These are phyloP conservation scores for Cladochytrium replicatum DNA, from an alignment of 192 early-diverging fungal species.

Conservation along the genomic window DNA sequence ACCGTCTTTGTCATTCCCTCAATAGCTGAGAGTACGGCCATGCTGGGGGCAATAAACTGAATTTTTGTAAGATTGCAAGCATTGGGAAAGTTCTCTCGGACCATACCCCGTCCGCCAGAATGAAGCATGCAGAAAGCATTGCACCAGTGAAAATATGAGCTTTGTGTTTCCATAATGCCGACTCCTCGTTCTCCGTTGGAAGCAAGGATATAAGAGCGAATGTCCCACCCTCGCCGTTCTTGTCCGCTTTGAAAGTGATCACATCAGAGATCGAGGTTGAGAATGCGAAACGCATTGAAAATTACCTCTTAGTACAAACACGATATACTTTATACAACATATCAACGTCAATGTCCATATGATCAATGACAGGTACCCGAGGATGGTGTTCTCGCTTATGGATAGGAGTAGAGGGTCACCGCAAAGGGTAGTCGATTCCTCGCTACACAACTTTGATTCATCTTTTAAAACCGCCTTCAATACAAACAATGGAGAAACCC, in stretches of 20 bases:
- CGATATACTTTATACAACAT: constrained; percentile 31
- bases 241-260: constrained; percentile 30
- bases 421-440: background rate
- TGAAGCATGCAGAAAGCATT: constrained; percentile 24
- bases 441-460: background rate
- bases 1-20: constrained; percentile 20
- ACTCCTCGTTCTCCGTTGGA: constrained; percentile 21
- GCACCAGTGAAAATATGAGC: constrained; percentile 17
- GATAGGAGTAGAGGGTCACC: background rate
- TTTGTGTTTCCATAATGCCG: constrained; percentile 12
- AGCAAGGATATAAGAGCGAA: constrained; percentile 43
- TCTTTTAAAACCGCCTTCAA: constrained; percentile 29
- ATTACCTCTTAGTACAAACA: constrained; percentile 29
- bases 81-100: background rate
- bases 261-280: constrained; percentile 7
- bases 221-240: constrained; percentile 50
- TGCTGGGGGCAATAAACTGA: constrained; percentile 26
- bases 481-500: constrained; percentile 45
- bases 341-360: constrained; percentile 42
- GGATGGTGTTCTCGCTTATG: constrained; percentile 10
- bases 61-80: background rate
- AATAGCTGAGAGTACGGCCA: constrained; percentile 27
- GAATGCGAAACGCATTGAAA: constrained; percentile 5
- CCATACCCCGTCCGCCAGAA: constrained; percentile 33
- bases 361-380: constrained; percentile 36